Base-by-base conservation (phyloP, 2,329 filamentous ascomycete species). In the Neocucurbitaria cava region DNA sequence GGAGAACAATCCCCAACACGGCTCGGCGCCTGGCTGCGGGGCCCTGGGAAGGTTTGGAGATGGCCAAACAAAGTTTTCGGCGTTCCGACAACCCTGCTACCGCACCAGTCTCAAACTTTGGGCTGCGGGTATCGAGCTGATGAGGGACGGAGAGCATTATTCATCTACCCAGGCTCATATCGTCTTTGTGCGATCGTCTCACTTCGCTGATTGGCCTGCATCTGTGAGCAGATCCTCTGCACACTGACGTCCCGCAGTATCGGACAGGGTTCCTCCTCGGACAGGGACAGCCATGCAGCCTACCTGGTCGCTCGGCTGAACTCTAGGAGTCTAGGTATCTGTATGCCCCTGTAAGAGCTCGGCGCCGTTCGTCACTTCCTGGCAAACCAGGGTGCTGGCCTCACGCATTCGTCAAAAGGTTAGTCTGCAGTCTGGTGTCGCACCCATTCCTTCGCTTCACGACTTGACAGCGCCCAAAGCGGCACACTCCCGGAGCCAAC, bases 381-480 rank as follows among this genome's bases (percentile, higher is more conserved):
- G 56, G 56, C 56, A 30, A 54, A 64, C 65, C 58, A 60, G 69
- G 66, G 64, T 61, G 54, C 59, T 60, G 54, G 60, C 9, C 58
- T 65, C 63, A 67, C 59, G 61, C 65, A 61, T 59, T 68, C 54
- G 58, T 65, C 58, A 65, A 63, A 64, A 62, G 60, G 62, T 62
- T 66, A 61, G 62, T 64, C 64, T 68, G 69, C 63, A 58, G 56
- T 64, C 57, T 63, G 64, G 65, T 71, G 70, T 73, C 69, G 65
- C 70, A 68, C 60, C 63, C 70, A 64, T 61, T 62, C 62, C 64
- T 69, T 73, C 69, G 71, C 70, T 71, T 73, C 68, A 72, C 64
- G 69, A 52, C 60, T 67, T 74, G 70, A 74, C 69, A 72, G 70
- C 71, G 62, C 71, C 72, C 68, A 71, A 75, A 72, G 65, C 71